Conservation (phyloP, 352 stramenopile genomes). For the Phytophthora vignae region DNA sequence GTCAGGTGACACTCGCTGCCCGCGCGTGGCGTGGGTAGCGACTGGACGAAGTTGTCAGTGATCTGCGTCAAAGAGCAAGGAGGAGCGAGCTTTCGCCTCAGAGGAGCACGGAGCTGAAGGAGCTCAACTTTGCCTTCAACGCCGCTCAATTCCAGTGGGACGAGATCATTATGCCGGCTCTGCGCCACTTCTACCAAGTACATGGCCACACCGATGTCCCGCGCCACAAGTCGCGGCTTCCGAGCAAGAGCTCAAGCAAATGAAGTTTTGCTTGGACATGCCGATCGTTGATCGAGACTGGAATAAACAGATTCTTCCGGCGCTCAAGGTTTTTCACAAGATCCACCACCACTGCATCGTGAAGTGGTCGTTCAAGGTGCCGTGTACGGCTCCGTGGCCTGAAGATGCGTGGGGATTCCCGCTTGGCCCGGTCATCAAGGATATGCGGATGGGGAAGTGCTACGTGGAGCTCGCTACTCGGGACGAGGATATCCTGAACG, state of each 20-base stretch:
- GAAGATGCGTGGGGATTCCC: background rate
- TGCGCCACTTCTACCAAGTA: no score
- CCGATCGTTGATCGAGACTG: background rate
- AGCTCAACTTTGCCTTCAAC: background rate
- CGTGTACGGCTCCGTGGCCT: background rate
- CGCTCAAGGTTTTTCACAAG: background rate
- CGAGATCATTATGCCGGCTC: no score
- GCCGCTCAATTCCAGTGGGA: background rate
- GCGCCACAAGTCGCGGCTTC: background rate
- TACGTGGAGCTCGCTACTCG: background rate
- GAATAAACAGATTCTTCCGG: background rate
- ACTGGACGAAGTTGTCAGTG: background rate
- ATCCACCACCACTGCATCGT: background rate
- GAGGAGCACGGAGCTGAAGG: background rate
- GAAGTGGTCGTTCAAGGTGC: background rate
- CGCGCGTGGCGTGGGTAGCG: background rate
- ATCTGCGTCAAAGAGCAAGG: background rate
- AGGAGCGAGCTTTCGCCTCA: background rate
- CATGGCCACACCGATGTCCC: no score
- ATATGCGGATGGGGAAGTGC: background rate
- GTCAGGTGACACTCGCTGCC: background rate
- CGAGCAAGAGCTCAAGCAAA: background rate
- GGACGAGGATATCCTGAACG: background rate
- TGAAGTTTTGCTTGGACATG: conserved; percentile 1
- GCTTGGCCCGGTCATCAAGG: background rate